phyloP scores from a whole-genome alignment of 2,329 filamentous ascomycete species.

The Pestalotiopsis sp. region DNA sequence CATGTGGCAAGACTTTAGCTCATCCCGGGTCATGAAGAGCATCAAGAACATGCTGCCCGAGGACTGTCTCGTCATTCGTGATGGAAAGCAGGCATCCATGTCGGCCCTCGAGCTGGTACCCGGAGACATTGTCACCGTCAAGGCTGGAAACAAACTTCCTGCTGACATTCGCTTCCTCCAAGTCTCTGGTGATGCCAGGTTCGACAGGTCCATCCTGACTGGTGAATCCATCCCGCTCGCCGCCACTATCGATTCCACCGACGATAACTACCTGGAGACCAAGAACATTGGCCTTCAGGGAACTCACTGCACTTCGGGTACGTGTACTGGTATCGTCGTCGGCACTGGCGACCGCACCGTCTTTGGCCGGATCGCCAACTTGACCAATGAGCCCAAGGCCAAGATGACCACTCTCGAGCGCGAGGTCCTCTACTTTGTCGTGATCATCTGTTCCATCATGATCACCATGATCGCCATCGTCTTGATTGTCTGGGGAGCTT shows the following conservation, averaged over 20 bases:
- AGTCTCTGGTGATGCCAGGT: slow-evolving; percentile 67
- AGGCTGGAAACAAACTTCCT: slow-evolving; percentile 71
- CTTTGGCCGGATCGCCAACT: slow-evolving; percentile 72
- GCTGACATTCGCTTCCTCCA: slow-evolving; percentile 72
- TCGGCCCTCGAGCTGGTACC: slow-evolving; percentile 65
- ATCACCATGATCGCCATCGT: slow-evolving; percentile 64
- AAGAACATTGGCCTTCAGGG: slow-evolving; percentile 75
- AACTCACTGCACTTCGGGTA: slow-evolving; percentile 68
- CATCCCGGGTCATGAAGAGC: slow-evolving; percentile 73
- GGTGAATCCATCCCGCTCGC: slow-evolving; percentile 54
- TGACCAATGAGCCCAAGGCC: slow-evolving; percentile 68
- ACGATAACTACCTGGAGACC: slow-evolving; percentile 76
- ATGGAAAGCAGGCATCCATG: slow-evolving; percentile 50
- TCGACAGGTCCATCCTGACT: slow-evolving; percentile 73
- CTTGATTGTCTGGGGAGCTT: slow-evolving; percentile 67
- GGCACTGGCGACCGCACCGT: slow-evolving; percentile 72
- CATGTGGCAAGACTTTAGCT: slow-evolving; percentile 74
- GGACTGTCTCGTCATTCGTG: slow-evolving; percentile 64
- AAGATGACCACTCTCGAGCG: slow-evolving; percentile 70
- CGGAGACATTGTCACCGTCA: slow-evolving; percentile 68
- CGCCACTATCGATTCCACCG: slow-evolving; percentile 52
- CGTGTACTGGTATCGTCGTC: slow-evolving; percentile 66
- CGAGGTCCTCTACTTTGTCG: slow-evolving; percentile 72
- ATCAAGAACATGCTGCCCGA: slow-evolving; percentile 82
- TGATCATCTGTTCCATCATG: slow-evolving; percentile 69